phyloP scores from a whole-genome alignment of 73 alveolate genomes.

The Tetrahymena elliotti region DNA sequence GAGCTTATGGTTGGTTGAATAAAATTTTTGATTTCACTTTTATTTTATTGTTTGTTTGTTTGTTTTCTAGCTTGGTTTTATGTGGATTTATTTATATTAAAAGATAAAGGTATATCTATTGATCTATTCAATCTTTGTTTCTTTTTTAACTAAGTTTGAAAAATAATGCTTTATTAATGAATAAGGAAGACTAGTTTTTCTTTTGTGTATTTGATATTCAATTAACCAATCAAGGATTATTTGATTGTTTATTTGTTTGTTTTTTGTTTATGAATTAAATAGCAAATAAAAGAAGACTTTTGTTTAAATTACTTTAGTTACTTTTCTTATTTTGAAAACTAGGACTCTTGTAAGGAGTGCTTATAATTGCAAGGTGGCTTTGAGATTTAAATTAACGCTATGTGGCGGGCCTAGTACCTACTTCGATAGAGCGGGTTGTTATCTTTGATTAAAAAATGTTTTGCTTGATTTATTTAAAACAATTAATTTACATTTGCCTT shows the following conservation, averaged over 20 bases:
- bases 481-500: neutral
- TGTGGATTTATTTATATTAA: neutral
- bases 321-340: neutral
- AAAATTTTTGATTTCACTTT: neutral
- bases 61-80: neutral
- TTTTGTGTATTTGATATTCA: neutral
- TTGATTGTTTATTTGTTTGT: too few species aligned
- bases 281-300: neutral
- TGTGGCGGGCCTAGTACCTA: neutral
- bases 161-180: neutral
- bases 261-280: neutral
- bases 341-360: constrained; percentile 1
- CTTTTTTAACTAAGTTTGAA: neutral
- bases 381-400: neutral
- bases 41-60: neutral
- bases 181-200: neutral
- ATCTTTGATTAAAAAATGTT: neutral
- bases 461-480: neutral
- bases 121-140: neutral
- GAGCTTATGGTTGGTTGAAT: neutral
- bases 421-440: neutral
- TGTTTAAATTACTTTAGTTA: neutral
- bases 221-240: neutral
- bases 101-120: neutral
- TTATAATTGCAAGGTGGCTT: neutral